Evolutionary conservation across 1,284 basidiomycete genomes (phyloP).

Genomic region (Melampsora occidentalis): DNA sequence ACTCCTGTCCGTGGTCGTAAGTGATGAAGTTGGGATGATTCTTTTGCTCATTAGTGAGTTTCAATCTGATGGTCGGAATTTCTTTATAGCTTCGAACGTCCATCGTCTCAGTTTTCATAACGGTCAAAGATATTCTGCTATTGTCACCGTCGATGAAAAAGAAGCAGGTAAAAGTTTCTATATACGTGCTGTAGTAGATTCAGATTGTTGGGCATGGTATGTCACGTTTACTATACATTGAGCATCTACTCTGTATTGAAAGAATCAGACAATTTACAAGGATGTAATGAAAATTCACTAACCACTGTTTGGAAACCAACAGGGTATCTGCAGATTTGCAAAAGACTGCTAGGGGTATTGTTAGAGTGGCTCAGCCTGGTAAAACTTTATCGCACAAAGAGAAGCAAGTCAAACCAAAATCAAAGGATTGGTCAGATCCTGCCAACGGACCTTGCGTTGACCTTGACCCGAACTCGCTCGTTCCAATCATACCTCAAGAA

Average conservation of each 20-base stretch:
- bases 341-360: conserved; percentile 16
- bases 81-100: conserved; percentile 27
- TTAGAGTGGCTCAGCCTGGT: background rate
- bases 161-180: conserved; percentile 31
- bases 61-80: background rate
- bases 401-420: background rate
- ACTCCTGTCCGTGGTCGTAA: conserved; percentile 34
- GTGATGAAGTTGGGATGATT: background rate
- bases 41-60: background rate
- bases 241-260: background rate
- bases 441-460: background rate
- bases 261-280: background rate
- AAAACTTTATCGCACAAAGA: background rate
- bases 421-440: conserved; percentile 10
- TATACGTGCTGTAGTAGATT: conserved; percentile 22
- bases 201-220: conserved; percentile 40
- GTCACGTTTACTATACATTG: background rate
- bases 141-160: conserved; percentile 45
- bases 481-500: background rate
- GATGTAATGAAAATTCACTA: background rate
- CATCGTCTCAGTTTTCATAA: conserved; percentile 48
- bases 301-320: background rate
- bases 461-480: background rate
- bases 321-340: conserved; percentile 37
- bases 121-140: conserved; percentile 49